Percentiles rank a stretch among this genome's conserved stretches.
These are phyloP conservation scores for Linum trigynum DNA, from an alignment of 345 rosid species.

Conservation along the genomic window DNA sequence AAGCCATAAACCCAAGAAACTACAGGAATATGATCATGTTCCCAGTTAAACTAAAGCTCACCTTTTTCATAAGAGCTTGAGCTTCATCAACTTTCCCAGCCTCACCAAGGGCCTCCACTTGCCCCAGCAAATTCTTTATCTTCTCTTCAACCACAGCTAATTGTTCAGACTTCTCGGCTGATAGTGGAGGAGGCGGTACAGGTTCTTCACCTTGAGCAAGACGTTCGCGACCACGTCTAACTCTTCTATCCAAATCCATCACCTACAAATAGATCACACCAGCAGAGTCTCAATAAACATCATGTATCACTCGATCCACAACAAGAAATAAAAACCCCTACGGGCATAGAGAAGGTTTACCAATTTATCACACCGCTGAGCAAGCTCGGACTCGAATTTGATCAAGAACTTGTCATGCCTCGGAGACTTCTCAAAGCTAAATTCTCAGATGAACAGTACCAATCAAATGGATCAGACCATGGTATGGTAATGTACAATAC, in stretches of 20 bases:
- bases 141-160: slow-evolving; percentile 82
- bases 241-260: slow-evolving; percentile 90
- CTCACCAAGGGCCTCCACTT: slow-evolving; percentile 96
- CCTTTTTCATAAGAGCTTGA: slow-evolving; percentile 99
- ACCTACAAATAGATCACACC: slow-evolving; percentile 33
- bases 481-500: not conserved
- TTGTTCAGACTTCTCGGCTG: slow-evolving; percentile 79
- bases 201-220: slow-evolving; percentile 90
- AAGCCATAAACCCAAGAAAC: not conserved
- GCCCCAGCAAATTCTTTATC: slow-evolving; percentile 82
- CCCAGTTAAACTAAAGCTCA: slow-evolving; percentile 12
- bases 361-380: slow-evolving; percentile 87
- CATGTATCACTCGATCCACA: not conserved
- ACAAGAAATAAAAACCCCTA: slow-evolving; percentile 2
- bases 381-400: slow-evolving; percentile 91
- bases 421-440: slow-evolving; percentile 83
- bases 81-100: slow-evolving; percentile 99
- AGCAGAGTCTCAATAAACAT: not conserved
- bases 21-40: not conserved
- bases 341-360: slow-evolving; percentile 20
- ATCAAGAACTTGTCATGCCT: slow-evolving; percentile 60
- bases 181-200: slow-evolving; percentile 53
- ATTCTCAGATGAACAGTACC: slow-evolving; percentile 17
- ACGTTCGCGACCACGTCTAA: slow-evolving; percentile 94
- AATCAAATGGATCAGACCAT: slow-evolving; percentile 8